Base-by-base conservation (phyloP, 1,284 basidiomycete species). In the Anthracocystis setariae region DNA sequence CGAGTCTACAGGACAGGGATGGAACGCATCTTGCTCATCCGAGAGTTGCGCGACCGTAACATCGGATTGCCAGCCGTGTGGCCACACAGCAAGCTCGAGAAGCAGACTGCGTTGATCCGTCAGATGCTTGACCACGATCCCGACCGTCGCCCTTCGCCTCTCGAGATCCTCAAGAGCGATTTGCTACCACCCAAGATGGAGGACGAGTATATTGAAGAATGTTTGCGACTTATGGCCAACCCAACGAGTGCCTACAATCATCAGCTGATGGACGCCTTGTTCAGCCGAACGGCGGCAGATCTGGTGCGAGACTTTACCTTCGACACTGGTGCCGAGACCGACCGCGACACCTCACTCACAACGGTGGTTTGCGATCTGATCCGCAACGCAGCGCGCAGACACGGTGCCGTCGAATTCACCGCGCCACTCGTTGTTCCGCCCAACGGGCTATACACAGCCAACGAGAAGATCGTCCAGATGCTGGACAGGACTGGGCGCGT, bases 331-430 rank as follows among this genome's bases (percentile, higher is more conserved):
- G 85, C 87, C 3, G 89, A 91, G 46, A 88, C 89, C 0, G 90
- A 92, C 69, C 65, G 69, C 8, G 89, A 93, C 78, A 87, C 89
- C 2, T 86, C 89, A 1, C 83, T 93, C 45, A 90, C 91, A 58
- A 88, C 89, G 32, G 89, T 91, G 3, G 91, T 95, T 3, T 87
- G 90, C 64, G 90, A 93, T 56, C 88, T 89, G 21, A 85, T 96
- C 3, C 86, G 88, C 3, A 85, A 89, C 8, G 88, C 94, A 13
- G 94, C 96, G 81, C 88, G 90, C 45, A 86, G 94, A 2, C 94
- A 94, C 75, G 94, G 94, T 7, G 93, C 94, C 0, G 89, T 96
- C 2, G 89, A 94, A 73, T 88, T 90, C 81, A 90, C 92, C 69
- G 89, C 93, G 0, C 91, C 93, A 0, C 84, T 95, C 15, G 85